Base-by-base conservation (phyloP, 306 rosid species). In the Trifolium pratense region DNA sequence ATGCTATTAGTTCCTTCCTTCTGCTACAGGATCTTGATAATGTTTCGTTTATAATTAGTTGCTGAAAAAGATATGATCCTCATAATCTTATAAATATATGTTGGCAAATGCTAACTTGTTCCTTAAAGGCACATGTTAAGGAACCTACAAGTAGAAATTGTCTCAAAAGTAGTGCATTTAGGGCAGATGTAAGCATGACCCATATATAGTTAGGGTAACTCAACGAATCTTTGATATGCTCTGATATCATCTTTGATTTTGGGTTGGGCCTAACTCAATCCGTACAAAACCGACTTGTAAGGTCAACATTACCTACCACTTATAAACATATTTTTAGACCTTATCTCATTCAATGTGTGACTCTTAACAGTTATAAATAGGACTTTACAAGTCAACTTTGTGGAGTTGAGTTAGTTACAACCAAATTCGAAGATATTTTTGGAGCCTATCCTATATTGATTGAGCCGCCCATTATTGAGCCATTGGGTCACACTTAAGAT, bases 21-120 rank as follows among this genome's bases (percentile, higher is more conserved):
- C 48, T 68, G 21, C 59, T 61, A 18, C 55, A 52, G 48, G 77
- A 67, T 73, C 57, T 66, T 79, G 78, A 43, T 71, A 71, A 34
- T 67, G 53, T 36, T 57, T 65, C 17, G 3, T 56, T 43, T 65
- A 59, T 74, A 57, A 65, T 42, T 39, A 37, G 39, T 73, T 59
- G 56, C 59, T 79, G 70, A 52, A 68, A 62, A 74, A 68, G 8
- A 68, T 32, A 42, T 72, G 69, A 56, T 71, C 68, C 53, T 42
- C 62, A 13, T 66, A 21, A 68, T 73, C 43, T 66, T 56, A 23
- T 36, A 68, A 26, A 43, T 36, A 1, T 36, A 36, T 6, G 1
- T 36, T 36, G 39, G 39, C 9, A 36, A 36, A 36, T 36, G 10
- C 9, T 36, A 36, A 36, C 39, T 36, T 36, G 39, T 36, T 2